Evolutionary conservation across 139 green algal species (phyloP), one percentile per base, ranked within the genome.

Genomic region (Volvox reticuliferus): DNA sequence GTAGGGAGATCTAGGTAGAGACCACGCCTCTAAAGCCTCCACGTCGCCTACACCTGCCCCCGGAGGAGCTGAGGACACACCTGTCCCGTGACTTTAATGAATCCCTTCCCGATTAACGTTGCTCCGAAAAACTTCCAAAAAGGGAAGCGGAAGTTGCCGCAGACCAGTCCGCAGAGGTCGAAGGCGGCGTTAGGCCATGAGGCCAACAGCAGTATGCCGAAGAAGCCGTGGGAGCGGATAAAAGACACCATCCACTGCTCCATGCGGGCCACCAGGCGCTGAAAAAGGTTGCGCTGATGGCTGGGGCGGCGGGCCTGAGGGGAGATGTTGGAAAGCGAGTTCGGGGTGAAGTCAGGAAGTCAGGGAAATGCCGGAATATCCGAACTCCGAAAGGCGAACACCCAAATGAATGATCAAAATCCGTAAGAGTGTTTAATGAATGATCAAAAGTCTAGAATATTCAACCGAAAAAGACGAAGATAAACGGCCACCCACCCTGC

Each of bases 151-250:
- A 98, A 99, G 77, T 95, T 95, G 55, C 97, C 97, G 91, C 97
- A 99, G 95, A 94, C 97, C 67, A 99, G 97, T 78, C 97, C 97
- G 94, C 97, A 99, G 63, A 99, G 92, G 92, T 99, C 97, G 90
- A 99, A 99, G 14, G 95, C 94, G 28, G 97, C 96, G 91, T 99
- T 99, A 33, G 97, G 97, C 89, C 95, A 99, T 16, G 96, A 96
- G 14, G 97, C 95, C n/a, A 99, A 93, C 81, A 97, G 79, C 61
- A 99, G 93, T n/a, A 99, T 97, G 36, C 95, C 97, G 87, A 94
- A 91, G 83, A 99, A 99, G 44, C 97, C 97, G 82, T 97, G 93
- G 73, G 86, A 88, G 83, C 96, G 85, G 78, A 99, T 98, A 89
- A 99, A 94, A 3, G 77, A 21, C 75, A 98, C 94, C 97, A 99